These are phyloP conservation scores for Fusarium mexicanum DNA, from an alignment of 2,329 filamentous ascomycete species.

Conservation along the genomic window DNA sequence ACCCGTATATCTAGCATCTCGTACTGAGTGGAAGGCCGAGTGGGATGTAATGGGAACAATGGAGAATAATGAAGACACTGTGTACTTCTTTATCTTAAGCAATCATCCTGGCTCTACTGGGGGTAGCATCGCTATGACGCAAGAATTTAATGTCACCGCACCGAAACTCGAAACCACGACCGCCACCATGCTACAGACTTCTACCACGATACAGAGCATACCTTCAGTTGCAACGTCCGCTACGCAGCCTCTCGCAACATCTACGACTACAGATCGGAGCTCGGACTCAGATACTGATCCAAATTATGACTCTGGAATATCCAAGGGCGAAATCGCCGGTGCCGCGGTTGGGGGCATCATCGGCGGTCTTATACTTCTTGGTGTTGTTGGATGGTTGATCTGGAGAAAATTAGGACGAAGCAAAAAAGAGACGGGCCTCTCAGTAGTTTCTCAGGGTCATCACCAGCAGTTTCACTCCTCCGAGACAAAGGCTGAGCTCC, in stretches of 20 bases:
- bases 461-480: background rate
- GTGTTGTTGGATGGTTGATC: background rate
- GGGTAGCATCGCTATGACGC: too few species aligned
- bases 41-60: rapidly evolving
- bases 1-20: background rate
- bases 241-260: rapidly evolving
- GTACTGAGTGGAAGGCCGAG: background rate
- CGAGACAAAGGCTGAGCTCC: background rate
- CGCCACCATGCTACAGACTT: background rate
- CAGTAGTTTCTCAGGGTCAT: background rate
- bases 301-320: background rate
- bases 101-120: too few species aligned
- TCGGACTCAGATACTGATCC: rapidly evolving
- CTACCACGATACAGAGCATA: background rate
- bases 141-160: background rate
- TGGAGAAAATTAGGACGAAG: background rate
- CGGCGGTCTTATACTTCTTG: background rate
- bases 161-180: background rate
- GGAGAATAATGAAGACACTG: background rate
- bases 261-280: background rate
- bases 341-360: background rate
- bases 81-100: background rate
- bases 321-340: background rate
- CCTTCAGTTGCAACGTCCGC: background rate
- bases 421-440: rapidly evolving